phyloP scores from a whole-genome alignment of 345 rosid species.

The Mangifera indica region DNA sequence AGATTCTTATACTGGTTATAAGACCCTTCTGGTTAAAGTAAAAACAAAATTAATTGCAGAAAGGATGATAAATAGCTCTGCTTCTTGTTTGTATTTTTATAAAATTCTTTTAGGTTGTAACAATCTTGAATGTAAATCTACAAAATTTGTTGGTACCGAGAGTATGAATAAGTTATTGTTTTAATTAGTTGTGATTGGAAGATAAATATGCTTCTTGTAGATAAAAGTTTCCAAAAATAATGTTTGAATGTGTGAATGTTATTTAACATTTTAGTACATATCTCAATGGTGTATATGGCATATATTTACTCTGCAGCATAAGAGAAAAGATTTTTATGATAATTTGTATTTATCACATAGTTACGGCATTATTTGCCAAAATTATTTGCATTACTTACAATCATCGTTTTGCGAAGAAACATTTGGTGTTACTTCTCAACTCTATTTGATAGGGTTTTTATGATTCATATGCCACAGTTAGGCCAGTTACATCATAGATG shows the following conservation, averaged over 20 bases:
- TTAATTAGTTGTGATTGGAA: neutral
- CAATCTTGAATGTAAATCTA: neutral
- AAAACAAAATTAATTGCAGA: neutral
- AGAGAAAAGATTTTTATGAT: neutral
- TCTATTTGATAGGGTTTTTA: neutral
- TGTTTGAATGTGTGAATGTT: neutral
- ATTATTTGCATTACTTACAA: neutral
- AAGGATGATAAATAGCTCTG: neutral
- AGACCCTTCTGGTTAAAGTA: neutral
- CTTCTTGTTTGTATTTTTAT: neutral
- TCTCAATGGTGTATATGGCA: neutral
- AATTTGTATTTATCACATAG: neutral
- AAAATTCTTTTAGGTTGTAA: neutral
- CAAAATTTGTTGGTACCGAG: neutral
- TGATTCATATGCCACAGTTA: conserved; percentile 1
- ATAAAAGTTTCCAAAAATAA: neutral
- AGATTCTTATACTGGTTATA: neutral
- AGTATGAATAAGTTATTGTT: neutral
- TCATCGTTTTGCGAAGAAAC: neutral
- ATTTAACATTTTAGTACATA: neutral
- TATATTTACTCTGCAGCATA: neutral
- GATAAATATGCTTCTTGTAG: neutral
- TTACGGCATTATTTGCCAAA: neutral
- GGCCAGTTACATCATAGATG: neutral
- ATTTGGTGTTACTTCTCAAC: neutral